phyloP scores from a whole-genome alignment of 805 yeast genomes.

The Candida berthetii region DNA sequence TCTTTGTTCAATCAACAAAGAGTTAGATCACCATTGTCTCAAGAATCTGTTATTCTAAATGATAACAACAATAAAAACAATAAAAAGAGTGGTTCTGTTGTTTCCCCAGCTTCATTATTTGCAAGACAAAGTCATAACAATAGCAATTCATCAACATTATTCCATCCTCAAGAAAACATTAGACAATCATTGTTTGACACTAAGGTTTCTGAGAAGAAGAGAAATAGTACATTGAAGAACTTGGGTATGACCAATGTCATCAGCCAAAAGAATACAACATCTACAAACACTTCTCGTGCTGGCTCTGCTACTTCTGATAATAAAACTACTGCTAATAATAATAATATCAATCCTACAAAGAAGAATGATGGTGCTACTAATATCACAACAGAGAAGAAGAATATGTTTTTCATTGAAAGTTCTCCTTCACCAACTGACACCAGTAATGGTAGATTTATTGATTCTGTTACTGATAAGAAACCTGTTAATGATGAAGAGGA shows the following conservation, averaged over 20 bases:
- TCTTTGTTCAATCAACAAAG: constrained; percentile 2
- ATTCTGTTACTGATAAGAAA: constrained; percentile 2
- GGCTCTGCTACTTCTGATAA: not conserved
- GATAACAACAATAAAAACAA: too few relatives aligned
- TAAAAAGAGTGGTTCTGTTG: not conserved
- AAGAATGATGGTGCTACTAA: not conserved
- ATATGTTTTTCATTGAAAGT: constrained; percentile 24
- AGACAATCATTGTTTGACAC: constrained; percentile 14
- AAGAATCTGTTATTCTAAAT: constrained; percentile 11
- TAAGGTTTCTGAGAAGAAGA: constrained; percentile 7
- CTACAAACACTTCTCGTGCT: not conserved
- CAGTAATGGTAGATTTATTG: constrained; percentile 1
- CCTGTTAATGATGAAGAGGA: not conserved
- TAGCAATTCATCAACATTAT: constrained; percentile 4
- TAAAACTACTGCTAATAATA: not conserved
- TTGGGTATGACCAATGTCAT: constrained; percentile 18
- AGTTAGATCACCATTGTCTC: constrained; percentile 17
- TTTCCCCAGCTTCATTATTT: not conserved
- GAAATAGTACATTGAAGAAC: constrained; percentile 18
- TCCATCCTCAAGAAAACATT: constrained; percentile 1
- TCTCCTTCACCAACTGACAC: constrained; percentile 24
- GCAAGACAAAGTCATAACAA: not conserved
- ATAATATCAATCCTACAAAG: not conserved
- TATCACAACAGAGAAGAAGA: constrained; percentile 8
- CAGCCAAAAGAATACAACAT: constrained; percentile 8